phyloP scores from a whole-genome alignment of 2,329 filamentous ascomycete species.

The Lasiodiplodia hormozganensis region DNA sequence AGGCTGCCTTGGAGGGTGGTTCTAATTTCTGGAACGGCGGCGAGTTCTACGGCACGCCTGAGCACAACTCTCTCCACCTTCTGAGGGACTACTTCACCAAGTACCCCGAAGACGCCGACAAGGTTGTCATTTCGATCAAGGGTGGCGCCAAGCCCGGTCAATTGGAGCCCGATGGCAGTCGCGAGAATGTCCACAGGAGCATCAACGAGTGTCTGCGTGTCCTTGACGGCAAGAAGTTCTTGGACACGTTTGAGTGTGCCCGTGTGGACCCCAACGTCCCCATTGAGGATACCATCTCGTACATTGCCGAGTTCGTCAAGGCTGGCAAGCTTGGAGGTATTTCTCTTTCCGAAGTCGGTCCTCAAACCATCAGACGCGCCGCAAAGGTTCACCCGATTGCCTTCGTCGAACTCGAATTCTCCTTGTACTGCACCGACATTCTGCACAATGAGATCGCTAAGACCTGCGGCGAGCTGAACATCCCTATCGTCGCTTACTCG shows the following conservation, averaged over 20 bases:
- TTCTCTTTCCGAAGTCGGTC: conserved; percentile 54
- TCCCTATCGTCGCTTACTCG: conserved; percentile 74
- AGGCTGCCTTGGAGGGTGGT: conserved; percentile 49
- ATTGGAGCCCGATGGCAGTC: conserved; percentile 49
- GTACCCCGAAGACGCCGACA: conserved; percentile 58
- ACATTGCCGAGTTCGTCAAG: conserved; percentile 50
- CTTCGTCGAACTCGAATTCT: conserved; percentile 67
- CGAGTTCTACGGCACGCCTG: conserved; percentile 55
- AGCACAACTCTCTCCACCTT: conserved; percentile 56
- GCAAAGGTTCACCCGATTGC: conserved; percentile 62
- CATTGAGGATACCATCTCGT: conserved; percentile 53
- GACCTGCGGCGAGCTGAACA: conserved; percentile 66
- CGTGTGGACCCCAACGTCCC: conserved; percentile 53
- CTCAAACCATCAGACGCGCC: conserved; percentile 55
- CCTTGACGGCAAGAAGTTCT: conserved; percentile 55
- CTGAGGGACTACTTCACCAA: conserved; percentile 59
- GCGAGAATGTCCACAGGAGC: conserved; percentile 50
- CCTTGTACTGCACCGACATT: conserved; percentile 63
- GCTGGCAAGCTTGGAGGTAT: conserved; percentile 55
- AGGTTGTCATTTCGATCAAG: conserved; percentile 61
- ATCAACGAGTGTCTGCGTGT: conserved; percentile 55
- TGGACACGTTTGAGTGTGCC: conserved; percentile 58
- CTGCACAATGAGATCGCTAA: conserved; percentile 64
- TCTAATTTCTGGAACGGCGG: conserved; percentile 60
- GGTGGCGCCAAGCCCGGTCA: conserved; percentile 49